Base-by-base conservation (phyloP, 345 rosid genomes). In the Salix dunnii region DNA sequence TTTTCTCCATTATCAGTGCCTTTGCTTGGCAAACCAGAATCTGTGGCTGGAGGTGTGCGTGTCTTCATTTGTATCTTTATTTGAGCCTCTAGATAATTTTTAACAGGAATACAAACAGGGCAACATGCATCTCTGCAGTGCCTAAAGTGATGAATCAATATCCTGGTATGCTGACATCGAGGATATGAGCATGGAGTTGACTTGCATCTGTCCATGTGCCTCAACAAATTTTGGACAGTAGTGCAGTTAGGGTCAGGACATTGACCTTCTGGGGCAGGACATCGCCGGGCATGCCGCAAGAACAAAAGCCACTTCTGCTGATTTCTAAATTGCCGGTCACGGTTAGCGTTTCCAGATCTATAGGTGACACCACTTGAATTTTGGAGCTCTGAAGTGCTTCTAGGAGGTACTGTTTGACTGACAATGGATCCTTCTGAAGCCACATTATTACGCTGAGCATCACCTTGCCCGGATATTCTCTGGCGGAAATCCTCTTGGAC, bases 31-130 rank as follows among this genome's bases (percentile, higher is more conserved):
- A 90, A 78, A 68, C 78, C 60, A 60, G 88, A 78, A 78, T 86
- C 82, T 21, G 82, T 69, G 60, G 78, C 87, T 53, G 78, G 78
- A 77, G 83, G 89, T 35, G 84, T 79, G 17, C 88, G 89, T 66
- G 83, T 83, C 85, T 74, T 91, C 43, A 76, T 75, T 46, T 89
- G 90, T 66, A 82, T 82, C 83, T 74, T 91, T 36, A 77, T 75
- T 46, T 89, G 92, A 51, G 75, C 85, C 84, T 84, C 91, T 48
- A 88, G 40, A 85, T 82, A 91, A 46, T 80, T 78, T 79, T 83
- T 96, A 7, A 91, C 98, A 62, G 94, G 94, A 84, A 92, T 81
- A 85, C 99, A 96, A 81, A 96, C 97, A 48, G 97, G 97, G 88
- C 99, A 96, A 70, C 84, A 66, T 14, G 78, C 65, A 76, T 91